These are phyloP conservation scores for Ogataea haglerorum DNA, from an alignment of 805 yeast species.

Conservation along the genomic window DNA sequence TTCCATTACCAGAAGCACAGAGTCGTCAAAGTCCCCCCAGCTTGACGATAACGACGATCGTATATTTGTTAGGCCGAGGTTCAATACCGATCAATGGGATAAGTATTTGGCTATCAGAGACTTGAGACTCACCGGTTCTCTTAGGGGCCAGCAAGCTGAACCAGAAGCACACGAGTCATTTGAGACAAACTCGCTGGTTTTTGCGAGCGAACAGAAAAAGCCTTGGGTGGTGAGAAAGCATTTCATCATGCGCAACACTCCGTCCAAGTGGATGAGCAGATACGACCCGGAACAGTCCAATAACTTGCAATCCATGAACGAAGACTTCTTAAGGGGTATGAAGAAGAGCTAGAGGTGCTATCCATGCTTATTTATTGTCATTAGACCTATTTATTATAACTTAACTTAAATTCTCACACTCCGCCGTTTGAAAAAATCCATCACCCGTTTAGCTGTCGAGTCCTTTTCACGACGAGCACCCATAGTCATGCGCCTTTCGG, in stretches of 20 bases:
- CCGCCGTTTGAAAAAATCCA: slow-evolving; percentile 76
- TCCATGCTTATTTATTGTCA: slow-evolving; percentile 5
- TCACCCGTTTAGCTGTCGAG: slow-evolving; percentile 72
- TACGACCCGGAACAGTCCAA: slow-evolving; percentile 32
- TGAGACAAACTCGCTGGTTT: slow-evolving; percentile 58
- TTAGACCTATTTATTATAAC: not conserved
- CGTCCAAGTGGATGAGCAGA: slow-evolving; percentile 36
- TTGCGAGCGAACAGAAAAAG: slow-evolving; percentile 30
- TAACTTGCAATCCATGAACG: slow-evolving; percentile 34
- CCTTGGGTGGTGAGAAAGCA: slow-evolving; percentile 40
- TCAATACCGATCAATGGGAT: slow-evolving; percentile 53
- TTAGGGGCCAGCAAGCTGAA: slow-evolving; percentile 63
- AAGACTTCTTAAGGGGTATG: slow-evolving; percentile 36
- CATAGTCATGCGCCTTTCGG: slow-evolving; percentile 33
- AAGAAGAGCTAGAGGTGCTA: slow-evolving; percentile 19
- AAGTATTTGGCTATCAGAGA: slow-evolving; percentile 65
- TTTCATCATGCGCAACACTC: slow-evolving; percentile 38
- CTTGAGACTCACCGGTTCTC: slow-evolving; percentile 68
- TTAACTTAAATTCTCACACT: slow-evolving; percentile 35
- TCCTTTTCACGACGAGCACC: slow-evolving; percentile 38
- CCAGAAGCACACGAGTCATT: slow-evolving; percentile 74
- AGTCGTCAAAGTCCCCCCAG: slow-evolving; percentile 29
- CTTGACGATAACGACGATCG: slow-evolving; percentile 31
- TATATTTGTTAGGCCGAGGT: slow-evolving; percentile 52
- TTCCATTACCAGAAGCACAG: slow-evolving; percentile 32